Evolutionary conservation across 768 basidiomycete species (phyloP).

Genomic region (Tricholoma sp.): DNA sequence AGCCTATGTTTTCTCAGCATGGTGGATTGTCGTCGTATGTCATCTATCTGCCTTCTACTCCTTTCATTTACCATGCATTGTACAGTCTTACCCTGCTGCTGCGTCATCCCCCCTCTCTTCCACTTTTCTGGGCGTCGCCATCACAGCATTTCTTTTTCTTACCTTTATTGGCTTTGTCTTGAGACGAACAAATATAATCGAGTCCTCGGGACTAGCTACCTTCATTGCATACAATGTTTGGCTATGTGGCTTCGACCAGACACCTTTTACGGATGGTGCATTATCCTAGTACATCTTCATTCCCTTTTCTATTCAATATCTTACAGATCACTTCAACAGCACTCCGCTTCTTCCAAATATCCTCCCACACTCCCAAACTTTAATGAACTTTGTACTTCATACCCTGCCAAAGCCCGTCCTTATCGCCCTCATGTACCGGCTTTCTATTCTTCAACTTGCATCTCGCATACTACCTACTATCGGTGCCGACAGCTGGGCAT

Average conservation of each 20-base stretch:
- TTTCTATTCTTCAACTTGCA: slow-evolving; percentile 76
- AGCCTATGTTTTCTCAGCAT: slow-evolving; percentile 76
- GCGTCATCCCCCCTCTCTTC: slow-evolving; percentile 84
- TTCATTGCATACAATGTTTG: slow-evolving; percentile 90
- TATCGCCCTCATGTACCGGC: slow-evolving; percentile 71
- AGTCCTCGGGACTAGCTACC: slow-evolving; percentile 81
- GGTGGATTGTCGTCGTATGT: slow-evolving; percentile 82
- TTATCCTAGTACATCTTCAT: slow-evolving; percentile 64
- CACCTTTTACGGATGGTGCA: slow-evolving; percentile 66
- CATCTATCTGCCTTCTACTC: background rate
- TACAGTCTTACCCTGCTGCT: slow-evolving; percentile 74
- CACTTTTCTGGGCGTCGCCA: slow-evolving; percentile 81
- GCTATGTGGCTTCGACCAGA: slow-evolving; percentile 79
- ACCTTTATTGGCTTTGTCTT: slow-evolving; percentile 88
- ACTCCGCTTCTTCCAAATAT: slow-evolving; percentile 76
- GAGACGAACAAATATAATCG: slow-evolving; percentile 87
- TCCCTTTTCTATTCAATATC: background rate
- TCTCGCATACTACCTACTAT: slow-evolving; percentile 83
- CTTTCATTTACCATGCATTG: background rate
- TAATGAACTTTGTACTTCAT: slow-evolving; percentile 78
- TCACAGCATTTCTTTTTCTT: slow-evolving; percentile 86
- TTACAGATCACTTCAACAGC: slow-evolving; percentile 28
- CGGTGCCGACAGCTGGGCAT: slow-evolving; percentile 75
- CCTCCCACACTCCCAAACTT: slow-evolving; percentile 73
- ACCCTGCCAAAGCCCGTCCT: slow-evolving; percentile 84